Percentiles rank a stretch among this genome's conserved stretches.
Conservation (phyloP, 192 early-diverging fungal species). For the Coemansia umbellata region DNA sequence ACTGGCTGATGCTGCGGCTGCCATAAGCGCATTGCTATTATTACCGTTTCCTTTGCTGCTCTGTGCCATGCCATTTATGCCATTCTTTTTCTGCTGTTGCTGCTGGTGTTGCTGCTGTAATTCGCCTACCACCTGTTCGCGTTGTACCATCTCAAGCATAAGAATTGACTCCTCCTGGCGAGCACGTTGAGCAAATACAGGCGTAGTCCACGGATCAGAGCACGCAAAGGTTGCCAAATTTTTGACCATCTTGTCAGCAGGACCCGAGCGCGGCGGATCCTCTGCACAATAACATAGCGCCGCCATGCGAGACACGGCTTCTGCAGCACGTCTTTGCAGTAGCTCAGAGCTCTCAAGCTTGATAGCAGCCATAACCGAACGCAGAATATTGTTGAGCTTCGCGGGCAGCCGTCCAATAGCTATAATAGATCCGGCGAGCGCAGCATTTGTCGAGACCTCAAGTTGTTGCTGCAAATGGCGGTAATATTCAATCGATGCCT, state of each 20-base stretch:
- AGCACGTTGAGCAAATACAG: constrained; percentile 53
- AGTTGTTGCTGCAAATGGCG: constrained; percentile 64
- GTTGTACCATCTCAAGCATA: constrained; percentile 46
- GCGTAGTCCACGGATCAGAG: constrained; percentile 70
- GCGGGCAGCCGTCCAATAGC: constrained; percentile 70
- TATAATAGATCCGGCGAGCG: constrained; percentile 77
- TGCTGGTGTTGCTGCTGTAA: constrained; percentile 2
- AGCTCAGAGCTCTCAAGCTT: constrained; percentile 59
- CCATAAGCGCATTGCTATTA: constrained; percentile 24
- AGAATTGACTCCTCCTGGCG: constrained; percentile 24
- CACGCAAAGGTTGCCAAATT: constrained; percentile 86
- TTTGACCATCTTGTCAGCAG: constrained; percentile 83
- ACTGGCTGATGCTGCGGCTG: constrained; percentile 33
- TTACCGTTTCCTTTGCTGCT: background rate
- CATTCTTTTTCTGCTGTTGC: background rate
- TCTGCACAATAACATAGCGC: constrained; percentile 22
- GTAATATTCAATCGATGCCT: constrained; percentile 61
- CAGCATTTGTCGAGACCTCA: constrained; percentile 57
- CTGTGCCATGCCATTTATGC: background rate
- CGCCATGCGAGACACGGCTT: constrained; percentile 50
- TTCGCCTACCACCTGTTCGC: constrained; percentile 17
- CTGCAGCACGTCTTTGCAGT: constrained; percentile 57
- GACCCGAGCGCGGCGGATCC: constrained; percentile 21
- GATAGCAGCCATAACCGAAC: constrained; percentile 82
- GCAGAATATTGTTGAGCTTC: constrained; percentile 81